A percentile compares a stretch with the other conserved stretches of the same genome.
phyloP scores from a whole-genome alignment of 148 eudicot genomes.

The Rhododendron mucronatum region DNA sequence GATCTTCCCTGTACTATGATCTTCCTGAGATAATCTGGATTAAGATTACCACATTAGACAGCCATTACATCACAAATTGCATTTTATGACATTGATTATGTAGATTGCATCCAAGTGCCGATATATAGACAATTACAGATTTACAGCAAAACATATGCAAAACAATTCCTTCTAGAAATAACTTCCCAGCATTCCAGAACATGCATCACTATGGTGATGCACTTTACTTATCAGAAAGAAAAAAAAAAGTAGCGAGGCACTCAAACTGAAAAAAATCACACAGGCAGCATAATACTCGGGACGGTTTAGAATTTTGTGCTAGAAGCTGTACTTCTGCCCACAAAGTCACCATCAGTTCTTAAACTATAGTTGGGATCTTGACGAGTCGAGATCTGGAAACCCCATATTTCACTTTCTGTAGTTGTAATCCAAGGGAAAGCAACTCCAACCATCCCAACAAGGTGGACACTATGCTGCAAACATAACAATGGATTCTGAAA shows the following conservation, averaged over 20 bases:
- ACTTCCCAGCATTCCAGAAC: neutral
- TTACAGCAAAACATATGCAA: neutral
- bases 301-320: neutral
- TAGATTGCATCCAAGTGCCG: neutral
- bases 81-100: neutral
- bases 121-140: neutral
- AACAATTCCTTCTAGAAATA: neutral
- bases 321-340: neutral
- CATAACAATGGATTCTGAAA: neutral
- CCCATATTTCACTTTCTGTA: neutral
- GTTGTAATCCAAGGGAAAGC: neutral
- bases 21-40: conserved; percentile 93
- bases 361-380: neutral
- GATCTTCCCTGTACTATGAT: conserved; percentile 99
- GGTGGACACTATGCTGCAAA: neutral
- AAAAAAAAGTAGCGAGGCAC: too few species aligned
- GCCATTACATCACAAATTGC: neutral
- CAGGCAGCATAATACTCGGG: neutral
- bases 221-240: neutral
- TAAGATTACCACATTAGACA: conserved; percentile 1
- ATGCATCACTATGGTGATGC: neutral
- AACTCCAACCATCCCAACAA: neutral
- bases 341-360: neutral
- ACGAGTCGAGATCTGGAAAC: neutral
- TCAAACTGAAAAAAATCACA: neutral